Percentiles rank a stretch among this genome's conserved stretches.
Evolutionary conservation across 2,329 filamentous ascomycete genomes (phyloP).

Genomic region (Venturia oleaginea): DNA sequence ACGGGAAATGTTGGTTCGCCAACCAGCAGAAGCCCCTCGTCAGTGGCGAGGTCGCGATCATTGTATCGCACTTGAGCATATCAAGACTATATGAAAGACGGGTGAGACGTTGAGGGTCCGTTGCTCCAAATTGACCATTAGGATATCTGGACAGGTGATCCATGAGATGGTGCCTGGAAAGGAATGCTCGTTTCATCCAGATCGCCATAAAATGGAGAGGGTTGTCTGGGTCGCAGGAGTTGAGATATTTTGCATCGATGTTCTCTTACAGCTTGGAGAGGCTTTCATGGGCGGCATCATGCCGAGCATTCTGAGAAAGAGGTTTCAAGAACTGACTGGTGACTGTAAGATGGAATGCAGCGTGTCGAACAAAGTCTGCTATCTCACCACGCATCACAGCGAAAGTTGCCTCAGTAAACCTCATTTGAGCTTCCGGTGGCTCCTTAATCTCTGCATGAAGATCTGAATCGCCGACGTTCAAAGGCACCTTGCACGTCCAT

Average conservation of each 20-base stretch:
- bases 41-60: conserved; percentile 32
- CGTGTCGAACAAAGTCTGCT: conserved; percentile 33
- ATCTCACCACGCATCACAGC: conserved; percentile 35
- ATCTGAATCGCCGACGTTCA: conserved; percentile 46
- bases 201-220: conserved; percentile 37
- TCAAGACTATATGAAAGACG: conserved; percentile 26
- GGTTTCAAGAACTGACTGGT: conserved; percentile 32
- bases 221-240: conserved; percentile 36
- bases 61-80: conserved; percentile 41
- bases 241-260: conserved; percentile 35
- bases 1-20: conserved; percentile 37
- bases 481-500: conserved; percentile 39
- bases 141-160: conserved; percentile 34
- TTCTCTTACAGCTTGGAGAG: conserved; percentile 33
- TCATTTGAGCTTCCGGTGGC: conserved; percentile 30
- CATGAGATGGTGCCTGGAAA: conserved; percentile 44
- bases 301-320: conserved; percentile 18
- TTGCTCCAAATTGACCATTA: conserved; percentile 15
- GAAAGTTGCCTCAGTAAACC: conserved; percentile 42
- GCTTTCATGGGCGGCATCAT: conserved; percentile 15
- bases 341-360: conserved; percentile 37
- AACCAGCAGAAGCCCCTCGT: conserved; percentile 37
- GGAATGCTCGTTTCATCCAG: conserved; percentile 34
- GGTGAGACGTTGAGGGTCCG: conserved; percentile 20
- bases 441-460: conserved; percentile 35